Base-by-base conservation (phyloP, 352 stramenopile species). In the Phytophthora citrophthora region DNA sequence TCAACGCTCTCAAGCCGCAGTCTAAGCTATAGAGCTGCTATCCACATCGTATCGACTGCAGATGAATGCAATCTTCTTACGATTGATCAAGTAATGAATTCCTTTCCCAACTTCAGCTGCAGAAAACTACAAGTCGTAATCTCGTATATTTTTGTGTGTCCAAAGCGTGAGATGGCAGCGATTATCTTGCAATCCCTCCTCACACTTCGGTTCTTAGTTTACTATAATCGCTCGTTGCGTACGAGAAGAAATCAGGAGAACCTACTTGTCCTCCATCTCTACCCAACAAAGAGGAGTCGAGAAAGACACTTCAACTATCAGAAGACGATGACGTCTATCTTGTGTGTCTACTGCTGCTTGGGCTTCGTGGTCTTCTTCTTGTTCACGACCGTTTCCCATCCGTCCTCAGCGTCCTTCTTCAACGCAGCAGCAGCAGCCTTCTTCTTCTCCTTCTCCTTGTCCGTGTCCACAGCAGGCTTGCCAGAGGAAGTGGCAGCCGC, bases 1-100 rank as follows among this genome's bases (percentile, higher is more conserved):
- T 98, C 53, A 93, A 91, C 72, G 91, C 91, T 26, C 89, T 97
- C 41, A 93, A 95, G 74, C 84, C 81, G 29, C 77, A 75, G 29
- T 79, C 86, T 58, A 95, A 92, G 77, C 64, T 94, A 65, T 94
- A 77, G 29, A n/a, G 45, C n/a, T 44, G 29, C 9, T 34, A 34
- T 15, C 29, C 29, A 34, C 29, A 34, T 34, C 8, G 29, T 34
- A 10, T 10, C 11, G 50, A 45, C 27, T 41, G 41, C 49, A 59
- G 20, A 38, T 51, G 29, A 40, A 48, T 44, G 48, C 58, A 31
- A 47, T 16, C 43, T 34, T 54, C 16, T 45, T 41, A 24, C 36
- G 18, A 46, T 38, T 34, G 31, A 49, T 38, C 46, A 45, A 51
- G 46, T 39, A 64, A 65, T 65, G 49, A 57, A 61, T 43, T 16